Conservation (phyloP, 345 rosid genomes). For the Populus tremula region DNA sequence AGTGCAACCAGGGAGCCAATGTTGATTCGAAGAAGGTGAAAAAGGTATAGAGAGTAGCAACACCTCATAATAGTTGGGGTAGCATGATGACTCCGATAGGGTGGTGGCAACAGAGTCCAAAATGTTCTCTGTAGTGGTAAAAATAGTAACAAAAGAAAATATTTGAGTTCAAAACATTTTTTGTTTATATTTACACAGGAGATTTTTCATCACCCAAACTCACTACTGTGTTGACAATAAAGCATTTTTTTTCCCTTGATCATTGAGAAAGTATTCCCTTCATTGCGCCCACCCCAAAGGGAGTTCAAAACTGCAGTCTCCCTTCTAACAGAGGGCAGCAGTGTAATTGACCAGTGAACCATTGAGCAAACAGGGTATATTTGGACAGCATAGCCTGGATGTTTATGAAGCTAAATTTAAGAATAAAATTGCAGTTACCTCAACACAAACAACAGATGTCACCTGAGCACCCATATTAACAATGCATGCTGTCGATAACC, state of each 20-base stretch:
- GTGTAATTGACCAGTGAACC: background rate
- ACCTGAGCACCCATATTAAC: conserved; percentile 91
- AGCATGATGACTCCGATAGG: background rate
- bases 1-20: background rate
- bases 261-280: background rate
- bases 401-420: background rate
- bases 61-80: background rate
- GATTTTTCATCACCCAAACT: background rate
- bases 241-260: background rate
- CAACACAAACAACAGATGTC: conserved; percentile 76
- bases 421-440: conserved; percentile 47
- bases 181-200: background rate
- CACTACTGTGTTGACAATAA: background rate
- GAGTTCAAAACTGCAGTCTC: background rate
- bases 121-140: background rate
- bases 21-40: background rate
- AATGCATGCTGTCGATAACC: conserved; percentile 82
- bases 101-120: background rate
- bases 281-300: background rate
- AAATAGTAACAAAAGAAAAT: background rate
- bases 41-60: background rate
- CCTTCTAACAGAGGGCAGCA: background rate
- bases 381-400: background rate
- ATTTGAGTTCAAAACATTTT: background rate
- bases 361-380: background rate